Base-by-base conservation (phyloP, 1,284 basidiomycete genomes). In the Ustilago shanxiensis region DNA sequence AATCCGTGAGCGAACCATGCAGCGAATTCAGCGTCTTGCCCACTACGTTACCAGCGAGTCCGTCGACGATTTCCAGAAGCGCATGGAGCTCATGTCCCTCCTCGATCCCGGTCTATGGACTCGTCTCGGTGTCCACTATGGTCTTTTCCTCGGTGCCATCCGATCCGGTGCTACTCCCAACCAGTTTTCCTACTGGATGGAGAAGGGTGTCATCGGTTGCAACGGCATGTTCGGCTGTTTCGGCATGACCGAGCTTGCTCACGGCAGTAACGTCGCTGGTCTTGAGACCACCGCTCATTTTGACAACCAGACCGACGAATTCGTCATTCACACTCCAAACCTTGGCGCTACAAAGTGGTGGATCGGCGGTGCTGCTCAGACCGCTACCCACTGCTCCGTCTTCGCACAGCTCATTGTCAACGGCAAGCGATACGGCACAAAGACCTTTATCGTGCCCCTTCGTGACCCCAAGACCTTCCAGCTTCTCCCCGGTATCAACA, bases 401-500 rank as follows among this genome's bases (percentile, higher is more conserved):
- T 90, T 90, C 72, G 89, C 89, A 6, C 89, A 88, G 73, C 84
- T 90, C 66, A 88, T 89, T 57, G 84, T 90, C 66, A 87, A 88
- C 68, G 89, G 89, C 59, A 89, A 89, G 86, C 82, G 81, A 66
- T 86, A 89, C 81, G 89, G 89, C 20, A 88, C 88, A 50, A 90
- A 90, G 87, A 90, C 89, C 7, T 90, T 60, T 18, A 58, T 58
- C 20, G 56, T 58, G 39, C 56, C 56, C 29, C 67, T 49, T 89
- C 89, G 37, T 89, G 84, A 35, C 89, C 89, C 47, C 24, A 49
- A 49, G 47, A 49, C 24, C 24, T 49, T 49, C 47, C 89, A 90
- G 89, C 86, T 90, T 90, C 82, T 89, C 89, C 35, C 89, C 89
- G 65, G 90, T 89, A 83, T 90, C 89, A 13, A 89, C 89, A 68